Evolutionary conservation across 805 yeast species (phyloP), one percentile per base, ranked within the genome.

Genomic region (Wickerhamiella alocasiicola): DNA sequence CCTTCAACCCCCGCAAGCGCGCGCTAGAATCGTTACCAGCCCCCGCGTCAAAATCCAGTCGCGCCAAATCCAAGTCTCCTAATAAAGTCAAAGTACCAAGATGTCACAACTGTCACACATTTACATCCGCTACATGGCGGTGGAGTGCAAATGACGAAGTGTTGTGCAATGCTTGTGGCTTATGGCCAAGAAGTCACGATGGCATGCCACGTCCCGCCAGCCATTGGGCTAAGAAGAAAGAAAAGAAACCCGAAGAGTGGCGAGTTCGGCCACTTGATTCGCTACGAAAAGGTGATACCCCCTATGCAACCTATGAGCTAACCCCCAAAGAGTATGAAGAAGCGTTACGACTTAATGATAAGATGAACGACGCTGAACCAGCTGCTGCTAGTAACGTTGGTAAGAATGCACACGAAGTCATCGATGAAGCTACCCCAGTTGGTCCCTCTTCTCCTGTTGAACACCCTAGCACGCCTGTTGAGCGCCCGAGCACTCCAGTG

Each of bases 121-220:
- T 33, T 4, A 26, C 43, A 3, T 50, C 55, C 1, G 41, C 50
- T 2, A 41, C 49, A 1, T 52, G 55, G 55, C 47, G 55, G 18
- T 18, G 29, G 18, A 34, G 36, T 20, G 36, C 45, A 5, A 46
- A 44, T 17, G 45, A 43, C 29, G 32, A 29, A 24, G 40, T 31
- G 16, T 46, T 54, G 28, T 54, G 57, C 38, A 54, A 54, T 29
- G 53, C 62, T n/a, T 57, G 62, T 36, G 62, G 62, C 5, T 41
- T 57, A n/a, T 57, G 55, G 44, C 53, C 46, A 42, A 42, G 46
- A 33, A 42, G 49, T 13, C 54, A 57, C 39, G 47, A 49, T 19
- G 44, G 45, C 19, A 18, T 12, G 16, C 56, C 56, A 61, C 49
- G 62, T 13, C 62, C 62, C 4, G 43, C 45, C n/a, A 40, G 44